Evolutionary conservation across 352 stramenopile species (phyloP).

Genomic region (Pythium chondricola): DNA sequence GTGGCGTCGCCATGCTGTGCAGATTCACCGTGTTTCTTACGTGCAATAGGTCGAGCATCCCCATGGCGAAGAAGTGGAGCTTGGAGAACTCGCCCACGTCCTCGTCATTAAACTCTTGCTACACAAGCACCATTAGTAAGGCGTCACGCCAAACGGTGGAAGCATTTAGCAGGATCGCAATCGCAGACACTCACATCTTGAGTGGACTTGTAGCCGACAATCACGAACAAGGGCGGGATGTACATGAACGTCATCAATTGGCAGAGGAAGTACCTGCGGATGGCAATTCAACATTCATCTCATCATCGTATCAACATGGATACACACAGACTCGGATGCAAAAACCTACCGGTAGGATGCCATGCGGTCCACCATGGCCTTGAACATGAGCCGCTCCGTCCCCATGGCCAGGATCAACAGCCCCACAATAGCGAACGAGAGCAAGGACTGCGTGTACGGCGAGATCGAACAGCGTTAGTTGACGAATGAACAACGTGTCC

Average conservation of each 20-base stretch:
- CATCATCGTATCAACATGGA: neutral
- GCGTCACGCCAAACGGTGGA: no score
- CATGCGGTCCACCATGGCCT: conserved; percentile 87
- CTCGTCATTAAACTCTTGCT: conserved; percentile 78
- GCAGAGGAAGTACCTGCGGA: conserved; percentile 74
- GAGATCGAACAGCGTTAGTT: no score
- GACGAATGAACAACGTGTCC: no score
- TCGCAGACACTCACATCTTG: conserved; percentile 40
- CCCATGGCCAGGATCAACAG: conserved; percentile 72
- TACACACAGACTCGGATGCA: no score
- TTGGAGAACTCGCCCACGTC: conserved; percentile 84
- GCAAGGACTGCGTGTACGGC: conserved; percentile 70
- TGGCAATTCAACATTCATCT: neutral
- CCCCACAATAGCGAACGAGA: conserved; percentile 70
- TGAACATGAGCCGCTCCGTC: conserved; percentile 83
- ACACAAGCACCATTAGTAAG: no score
- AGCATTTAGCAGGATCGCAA: no score
- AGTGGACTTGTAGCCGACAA: conserved; percentile 79
- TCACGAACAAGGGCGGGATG: conserved; percentile 82
- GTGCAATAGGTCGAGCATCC: conserved; percentile 72
- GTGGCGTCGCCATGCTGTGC: neutral
- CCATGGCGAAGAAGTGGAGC: conserved; percentile 85
- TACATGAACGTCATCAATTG: conserved; percentile 87
- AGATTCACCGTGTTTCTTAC: conserved; percentile 20
- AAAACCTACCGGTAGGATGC: conserved; percentile 73